These are phyloP conservation scores for Paraphaeosphaeria minitans DNA, from an alignment of 2,329 filamentous ascomycete genomes.

Conservation along the genomic window DNA sequence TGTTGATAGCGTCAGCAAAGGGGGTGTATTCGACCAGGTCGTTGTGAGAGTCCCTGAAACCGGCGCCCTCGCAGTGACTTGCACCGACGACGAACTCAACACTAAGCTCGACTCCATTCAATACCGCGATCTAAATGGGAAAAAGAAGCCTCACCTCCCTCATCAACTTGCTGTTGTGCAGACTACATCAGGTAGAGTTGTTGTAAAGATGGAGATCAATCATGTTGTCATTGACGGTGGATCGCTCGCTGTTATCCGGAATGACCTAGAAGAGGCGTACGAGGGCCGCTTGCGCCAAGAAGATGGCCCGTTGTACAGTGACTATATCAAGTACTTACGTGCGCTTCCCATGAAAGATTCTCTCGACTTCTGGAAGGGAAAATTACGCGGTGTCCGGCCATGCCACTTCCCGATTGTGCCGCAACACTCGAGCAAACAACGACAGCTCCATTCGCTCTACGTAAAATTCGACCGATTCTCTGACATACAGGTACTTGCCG, in stretches of 20 bases:
- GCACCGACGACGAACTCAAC: conserved; percentile 29
- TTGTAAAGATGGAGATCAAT: conserved; percentile 44
- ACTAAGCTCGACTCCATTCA: conserved; percentile 31
- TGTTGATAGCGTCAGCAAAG: conserved; percentile 41
- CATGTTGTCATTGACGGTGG: conserved; percentile 44
- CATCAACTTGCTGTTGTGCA: conserved; percentile 40
- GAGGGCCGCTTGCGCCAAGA: conserved; percentile 28
- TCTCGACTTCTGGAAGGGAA: conserved; percentile 39
- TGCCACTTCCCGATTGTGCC: conserved; percentile 40
- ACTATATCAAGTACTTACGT: conserved; percentile 43
- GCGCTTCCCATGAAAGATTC: conserved; percentile 25
- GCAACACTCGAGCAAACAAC: conserved; percentile 28
- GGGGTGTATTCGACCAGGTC: conserved; percentile 44
- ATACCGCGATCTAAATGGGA: conserved; percentile 33
- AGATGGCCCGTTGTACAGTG: conserved; percentile 40
- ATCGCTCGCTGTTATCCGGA: conserved; percentile 36
- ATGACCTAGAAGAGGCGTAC: conserved; percentile 40
- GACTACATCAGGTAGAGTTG: conserved; percentile 32
- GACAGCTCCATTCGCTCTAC: conserved; percentile 33
- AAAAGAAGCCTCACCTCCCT: conserved; percentile 37
- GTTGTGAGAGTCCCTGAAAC: conserved; percentile 34
- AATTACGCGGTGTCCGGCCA: conserved; percentile 36
- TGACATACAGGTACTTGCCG: conserved; percentile 37
- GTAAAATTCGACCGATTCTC: conserved; percentile 37
- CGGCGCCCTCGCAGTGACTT: conserved; percentile 29